A percentile compares a stretch with the other conserved stretches of the same genome.
phyloP scores from a whole-genome alignment of 106 monocot genomes.

The Phalaenopsis equestris region DNA sequence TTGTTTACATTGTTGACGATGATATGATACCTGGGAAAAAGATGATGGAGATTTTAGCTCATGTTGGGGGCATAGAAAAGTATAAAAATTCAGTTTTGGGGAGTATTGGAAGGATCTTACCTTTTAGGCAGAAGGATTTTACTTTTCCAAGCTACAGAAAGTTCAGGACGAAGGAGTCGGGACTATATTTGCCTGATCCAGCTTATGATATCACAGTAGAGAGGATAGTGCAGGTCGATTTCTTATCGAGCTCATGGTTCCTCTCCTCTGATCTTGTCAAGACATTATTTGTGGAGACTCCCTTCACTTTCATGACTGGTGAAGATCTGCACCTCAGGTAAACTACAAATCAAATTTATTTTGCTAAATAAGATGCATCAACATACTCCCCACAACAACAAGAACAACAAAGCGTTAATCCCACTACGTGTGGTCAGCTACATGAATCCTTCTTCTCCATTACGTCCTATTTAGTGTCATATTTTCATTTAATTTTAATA shows the following conservation, averaged over 20 bases:
- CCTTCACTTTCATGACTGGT: slow-evolving; percentile 90
- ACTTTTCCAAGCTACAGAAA: slow-evolving; percentile 97
- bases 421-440: no score
- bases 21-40: slow-evolving; percentile 94
- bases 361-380: not conserved
- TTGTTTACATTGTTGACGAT: slow-evolving; percentile 94
- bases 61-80: slow-evolving; percentile 86
- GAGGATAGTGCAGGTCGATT: slow-evolving; percentile 84
- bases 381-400: not conserved
- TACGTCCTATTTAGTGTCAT: no score
- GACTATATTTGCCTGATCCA: slow-evolving; percentile 89
- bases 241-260: slow-evolving; percentile 98
- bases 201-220: slow-evolving; percentile 84
- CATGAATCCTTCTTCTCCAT: no score
- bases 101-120: slow-evolving; percentile 89
- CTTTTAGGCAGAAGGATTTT: slow-evolving; percentile 93
- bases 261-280: slow-evolving; percentile 88
- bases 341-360: slow-evolving; percentile 3
- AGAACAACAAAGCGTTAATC: no score
- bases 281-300: slow-evolving; percentile 84
- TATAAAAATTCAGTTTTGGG: slow-evolving; percentile 88
- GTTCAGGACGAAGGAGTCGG: slow-evolving; percentile 89
- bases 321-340: slow-evolving; percentile 98
- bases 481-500: no score
- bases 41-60: slow-evolving; percentile 86